phyloP scores from a whole-genome alignment of 352 stramenopile genomes.

The Aphanomyces astaci region DNA sequence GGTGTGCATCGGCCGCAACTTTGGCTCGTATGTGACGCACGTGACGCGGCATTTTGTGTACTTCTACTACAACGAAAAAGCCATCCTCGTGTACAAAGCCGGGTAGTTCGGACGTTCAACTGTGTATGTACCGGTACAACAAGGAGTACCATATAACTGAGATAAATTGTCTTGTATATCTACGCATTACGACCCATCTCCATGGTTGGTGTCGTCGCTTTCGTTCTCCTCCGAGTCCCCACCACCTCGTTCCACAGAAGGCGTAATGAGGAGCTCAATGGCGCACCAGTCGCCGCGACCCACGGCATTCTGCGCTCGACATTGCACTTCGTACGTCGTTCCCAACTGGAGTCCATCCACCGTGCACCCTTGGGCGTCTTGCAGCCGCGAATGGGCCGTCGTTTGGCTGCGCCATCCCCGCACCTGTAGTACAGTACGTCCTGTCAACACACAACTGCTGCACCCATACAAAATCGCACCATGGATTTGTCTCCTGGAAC shows the following conservation, averaged over 20 bases:
- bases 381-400: slow-evolving; percentile 22
- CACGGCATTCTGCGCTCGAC: slow-evolving; percentile 50
- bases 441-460: no score
- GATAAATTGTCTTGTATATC: no score
- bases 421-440: background rate
- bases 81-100: slow-evolving; percentile 82
- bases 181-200: no score
- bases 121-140: no score
- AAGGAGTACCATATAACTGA: no score
- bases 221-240: background rate
- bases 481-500: slow-evolving; percentile 28
- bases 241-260: background rate
- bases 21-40: slow-evolving; percentile 90
- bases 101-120: no score
- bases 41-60: slow-evolving; percentile 89
- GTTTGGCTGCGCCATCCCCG: slow-evolving; percentile 15
- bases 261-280: slow-evolving; percentile 10
- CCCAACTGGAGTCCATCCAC: slow-evolving; percentile 51
- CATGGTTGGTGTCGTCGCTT: background rate
- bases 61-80: slow-evolving; percentile 87
- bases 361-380: slow-evolving; percentile 38
- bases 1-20: slow-evolving; percentile 86
- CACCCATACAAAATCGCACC: no score
- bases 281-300: slow-evolving; percentile 53
- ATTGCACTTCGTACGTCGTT: slow-evolving; percentile 47